Evolutionary conservation across 257 asterid species (phyloP).

Genomic region (Nicotiana otophora): DNA sequence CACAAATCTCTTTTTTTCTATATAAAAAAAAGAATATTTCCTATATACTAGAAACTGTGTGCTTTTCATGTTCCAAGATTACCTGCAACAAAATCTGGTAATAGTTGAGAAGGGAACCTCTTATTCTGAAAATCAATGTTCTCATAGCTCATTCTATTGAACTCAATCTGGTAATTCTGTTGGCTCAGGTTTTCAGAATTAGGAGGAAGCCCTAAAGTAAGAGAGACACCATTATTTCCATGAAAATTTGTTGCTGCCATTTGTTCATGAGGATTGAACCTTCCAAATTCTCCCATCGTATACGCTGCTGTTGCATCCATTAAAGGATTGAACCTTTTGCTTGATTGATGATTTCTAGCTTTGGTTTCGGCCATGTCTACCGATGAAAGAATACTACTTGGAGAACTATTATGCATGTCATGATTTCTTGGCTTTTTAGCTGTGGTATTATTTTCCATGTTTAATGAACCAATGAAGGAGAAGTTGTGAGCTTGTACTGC

Average conservation of each 20-base stretch:
- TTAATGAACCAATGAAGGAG: constrained; percentile 30
- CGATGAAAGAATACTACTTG: constrained; percentile 28
- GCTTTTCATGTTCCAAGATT: not conserved
- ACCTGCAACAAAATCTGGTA: constrained; percentile 59
- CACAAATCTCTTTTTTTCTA: not conserved
- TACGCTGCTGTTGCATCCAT: constrained; percentile 13
- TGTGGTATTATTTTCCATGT: constrained; percentile 14
- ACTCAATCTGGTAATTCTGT: constrained; percentile 33
- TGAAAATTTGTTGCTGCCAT: constrained; percentile 28
- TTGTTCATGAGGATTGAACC: constrained; percentile 30
- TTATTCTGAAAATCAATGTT: constrained; percentile 47
- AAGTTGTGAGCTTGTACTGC: constrained; percentile 14
- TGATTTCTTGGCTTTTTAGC: constrained; percentile 25
- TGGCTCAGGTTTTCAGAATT: constrained; percentile 29
- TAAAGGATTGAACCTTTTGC: constrained; percentile 12
- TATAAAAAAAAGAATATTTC: not conserved
- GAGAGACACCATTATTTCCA: constrained; percentile 33
- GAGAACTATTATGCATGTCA: constrained; percentile 21
- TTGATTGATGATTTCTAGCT: constrained; percentile 9
- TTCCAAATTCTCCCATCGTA: constrained; percentile 21
- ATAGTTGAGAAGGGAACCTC: constrained; percentile 42
- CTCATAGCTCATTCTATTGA: constrained; percentile 31
- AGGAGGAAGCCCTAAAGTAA: constrained; percentile 55
- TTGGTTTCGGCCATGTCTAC: constrained; percentile 28
- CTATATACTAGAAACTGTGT: not conserved